Base-by-base conservation (phyloP, 2,329 filamentous ascomycete genomes). In the Hyphodiscus sp. region DNA sequence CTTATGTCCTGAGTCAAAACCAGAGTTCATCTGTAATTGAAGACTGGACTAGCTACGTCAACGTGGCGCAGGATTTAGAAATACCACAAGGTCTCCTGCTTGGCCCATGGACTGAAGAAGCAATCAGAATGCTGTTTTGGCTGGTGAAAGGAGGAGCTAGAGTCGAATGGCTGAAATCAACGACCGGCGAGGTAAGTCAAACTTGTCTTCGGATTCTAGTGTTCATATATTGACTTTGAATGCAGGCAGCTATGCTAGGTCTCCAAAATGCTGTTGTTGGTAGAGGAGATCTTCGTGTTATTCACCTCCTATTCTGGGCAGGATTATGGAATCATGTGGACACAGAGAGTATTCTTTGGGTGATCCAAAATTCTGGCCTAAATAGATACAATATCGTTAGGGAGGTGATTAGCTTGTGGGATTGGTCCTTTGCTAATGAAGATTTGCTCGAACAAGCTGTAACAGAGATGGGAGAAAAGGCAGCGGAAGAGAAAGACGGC, bases 1-100 rank as follows among this genome's bases (percentile, higher is more conserved):
- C 16, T 26, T 20, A 41, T 45, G 19, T 45, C 20, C 20, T 18
- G 18, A 16, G 18, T 2, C 30, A 30, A 26, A 29, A 41, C 45
- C 15, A 41, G 20, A 26, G 26, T 7, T 20, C 29, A 33, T 15
- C 16, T 23, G 49, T 20, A 20, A 29, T 18, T n/a, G 5, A 18
- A 41, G 45, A 26, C 26, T 58, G 48, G 55, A 11, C 20, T 7
- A 42, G 18, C n/a, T 44, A 55, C 49, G 26, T 19, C 5, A 55
- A 61, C 42, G 19, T 65, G 20, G 54, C 58, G 9, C 29, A 52
- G 19, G 51, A 47, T 9, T 49, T 56, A 18, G 58, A 65, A 49
- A 64, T 69, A 33, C 67, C 66, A 1, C 45, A 61, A 19, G 61
- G 56, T 26, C 55, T 68, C n/a, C 60, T 69, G 8, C 49, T 52